Base-by-base conservation (phyloP, 345 rosid genomes). In the Litchi chinensis region DNA sequence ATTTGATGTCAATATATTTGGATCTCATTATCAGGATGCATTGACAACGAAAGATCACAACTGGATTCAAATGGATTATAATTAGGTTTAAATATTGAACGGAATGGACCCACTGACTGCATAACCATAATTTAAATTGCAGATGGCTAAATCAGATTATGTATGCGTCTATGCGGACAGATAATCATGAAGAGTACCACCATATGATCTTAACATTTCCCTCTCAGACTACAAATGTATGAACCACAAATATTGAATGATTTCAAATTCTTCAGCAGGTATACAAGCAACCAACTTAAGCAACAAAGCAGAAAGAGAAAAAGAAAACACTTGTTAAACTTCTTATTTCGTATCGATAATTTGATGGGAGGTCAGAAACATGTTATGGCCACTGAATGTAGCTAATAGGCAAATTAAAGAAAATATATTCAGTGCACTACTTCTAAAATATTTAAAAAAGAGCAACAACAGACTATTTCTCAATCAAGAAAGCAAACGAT, bases 401-500 rank as follows among this genome's bases (percentile, higher is more conserved):
- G 28, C 22, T 43, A 18, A 11, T 44, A 39, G 41, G 26, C 54
- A 60, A 73, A 41, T 24, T 62, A 19, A 73, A 73, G 76, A 60
- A 32, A n/a, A 16, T 21, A 60, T 15, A 60, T 40, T 13, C 52
- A 59, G 32, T 12, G 10, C n/a, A 22, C 56, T 8, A 7, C 39
- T 41, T 60, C 10, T 18, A 16, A 12, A 11, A 2, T 2, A 32
- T 18, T 8, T 28, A 3, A 24, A 18, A 15, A 71, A 22, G 16
- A 50, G 62, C 16, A 26, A n/a, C 74, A 50, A 26, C 54, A 26
- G 8, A 50, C 8, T 3, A 3, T 72, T 84, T 60, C 70, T 60
- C 80, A 71, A 54, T 71, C 46, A 54, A 54, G 46, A 54, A 76
- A 13, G 59, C 52, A 65, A 80, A 56, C 18, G 60, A 57, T 16